These are phyloP conservation scores for Fusarium compactum DNA, from an alignment of 2,329 filamentous ascomycete genomes.

Conservation along the genomic window DNA sequence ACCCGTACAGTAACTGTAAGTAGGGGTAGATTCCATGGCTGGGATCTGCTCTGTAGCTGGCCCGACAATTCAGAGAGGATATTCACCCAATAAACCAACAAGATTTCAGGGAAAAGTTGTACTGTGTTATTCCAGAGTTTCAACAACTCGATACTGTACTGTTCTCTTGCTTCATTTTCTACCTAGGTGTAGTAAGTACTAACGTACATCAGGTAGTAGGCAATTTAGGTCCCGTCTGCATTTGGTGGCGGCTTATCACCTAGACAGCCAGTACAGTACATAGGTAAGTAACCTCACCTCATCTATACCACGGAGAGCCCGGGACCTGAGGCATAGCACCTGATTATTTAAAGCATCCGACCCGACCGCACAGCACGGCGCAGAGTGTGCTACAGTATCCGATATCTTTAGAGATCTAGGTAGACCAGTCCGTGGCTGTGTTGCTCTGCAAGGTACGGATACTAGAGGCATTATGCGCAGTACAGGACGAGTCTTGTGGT, in stretches of 20 bases:
- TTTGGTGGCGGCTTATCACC: conserved; percentile 28
- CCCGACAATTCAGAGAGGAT: not conserved
- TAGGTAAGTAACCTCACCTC: not conserved
- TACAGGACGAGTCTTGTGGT: not conserved
- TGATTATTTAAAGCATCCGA: conserved; percentile 1
- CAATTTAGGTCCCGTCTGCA: conserved; percentile 15
- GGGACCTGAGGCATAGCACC: conserved; percentile 12
- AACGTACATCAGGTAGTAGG: not conserved
- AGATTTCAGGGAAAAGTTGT: not conserved
- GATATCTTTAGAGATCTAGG: not conserved
- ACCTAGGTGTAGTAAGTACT: too few relatives aligned
- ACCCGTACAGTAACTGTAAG: not conserved
- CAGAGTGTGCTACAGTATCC: not conserved
- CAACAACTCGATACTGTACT: not conserved
- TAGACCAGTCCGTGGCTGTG: conserved; percentile 24
- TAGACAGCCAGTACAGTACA: conserved; percentile 4
- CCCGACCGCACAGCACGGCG: not conserved
- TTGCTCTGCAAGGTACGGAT: conserved; percentile 1
- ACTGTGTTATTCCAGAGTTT: conserved; percentile 20
- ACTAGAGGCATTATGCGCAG: not conserved
- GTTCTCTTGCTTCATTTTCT: not conserved
- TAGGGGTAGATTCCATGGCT: not conserved
- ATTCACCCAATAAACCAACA: not conserved
- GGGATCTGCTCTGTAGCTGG: not conserved
- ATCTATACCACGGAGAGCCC: conserved; percentile 19